Conservation (phyloP, 2,329 filamentous ascomycete species). For the Paecilomyces formosus region DNA sequence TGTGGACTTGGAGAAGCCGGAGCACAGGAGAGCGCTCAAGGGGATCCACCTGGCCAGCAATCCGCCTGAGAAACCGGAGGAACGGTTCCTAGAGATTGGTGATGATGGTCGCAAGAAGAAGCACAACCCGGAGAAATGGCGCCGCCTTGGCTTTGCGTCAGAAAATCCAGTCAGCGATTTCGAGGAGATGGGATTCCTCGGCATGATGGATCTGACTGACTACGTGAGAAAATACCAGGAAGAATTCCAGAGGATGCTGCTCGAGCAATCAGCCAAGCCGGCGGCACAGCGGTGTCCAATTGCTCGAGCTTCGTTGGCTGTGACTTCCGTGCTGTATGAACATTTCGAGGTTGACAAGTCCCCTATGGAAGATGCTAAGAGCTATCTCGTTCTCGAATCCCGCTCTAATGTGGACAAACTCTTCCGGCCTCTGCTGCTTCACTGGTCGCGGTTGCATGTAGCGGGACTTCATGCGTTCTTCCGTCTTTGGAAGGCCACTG, state of each 20-base stretch:
- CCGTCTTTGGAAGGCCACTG: constrained; percentile 84
- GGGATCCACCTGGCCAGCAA: constrained; percentile 74
- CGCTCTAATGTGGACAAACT: constrained; percentile 74
- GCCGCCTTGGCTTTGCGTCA: constrained; percentile 80
- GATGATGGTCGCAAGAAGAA: constrained; percentile 52
- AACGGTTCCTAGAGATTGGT: constrained; percentile 22
- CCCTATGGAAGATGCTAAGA: constrained; percentile 70
- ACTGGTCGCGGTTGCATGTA: constrained; percentile 88
- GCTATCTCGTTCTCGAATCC: constrained; percentile 66
- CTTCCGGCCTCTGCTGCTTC: constrained; percentile 78
- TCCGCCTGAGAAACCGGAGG: constrained; percentile 26
- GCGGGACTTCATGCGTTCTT: constrained; percentile 82
- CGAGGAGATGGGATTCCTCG: constrained; percentile 75
- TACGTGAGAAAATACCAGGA: constrained; percentile 90
- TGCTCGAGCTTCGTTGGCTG: constrained; percentile 74
- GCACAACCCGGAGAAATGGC: constrained; percentile 88
- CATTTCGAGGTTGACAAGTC: constrained; percentile 89
- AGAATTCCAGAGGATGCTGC: constrained; percentile 79
- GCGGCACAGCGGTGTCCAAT: constrained; percentile 72
- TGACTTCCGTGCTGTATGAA: constrained; percentile 84
- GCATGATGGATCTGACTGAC: constrained; percentile 95
- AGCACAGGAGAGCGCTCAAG: constrained; percentile 82
- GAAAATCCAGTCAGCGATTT: constrained; percentile 86
- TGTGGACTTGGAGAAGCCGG: constrained; percentile 77
- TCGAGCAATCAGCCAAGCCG: constrained; percentile 77